Evolutionary conservation across 352 stramenopile species (phyloP).

Genomic region (Phytophthora sansomeana): DNA sequence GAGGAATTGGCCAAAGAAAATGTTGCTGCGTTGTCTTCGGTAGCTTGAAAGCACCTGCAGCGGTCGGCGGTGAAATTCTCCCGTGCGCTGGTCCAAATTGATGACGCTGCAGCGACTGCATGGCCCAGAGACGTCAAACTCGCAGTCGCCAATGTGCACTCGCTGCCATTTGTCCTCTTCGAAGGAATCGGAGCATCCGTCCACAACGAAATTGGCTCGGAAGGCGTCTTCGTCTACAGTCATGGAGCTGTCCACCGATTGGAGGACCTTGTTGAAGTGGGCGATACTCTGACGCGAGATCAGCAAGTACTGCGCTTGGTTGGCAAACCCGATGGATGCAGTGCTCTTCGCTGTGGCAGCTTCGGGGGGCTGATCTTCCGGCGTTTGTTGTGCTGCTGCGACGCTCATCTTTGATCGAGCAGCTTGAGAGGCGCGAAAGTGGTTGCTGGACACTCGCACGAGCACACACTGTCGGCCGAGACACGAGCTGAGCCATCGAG

Average conservation of each 20-base stretch:
- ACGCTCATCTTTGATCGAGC: slow-evolving; percentile 9
- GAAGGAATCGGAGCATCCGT: slow-evolving; percentile 66
- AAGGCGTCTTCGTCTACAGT: slow-evolving; percentile 72
- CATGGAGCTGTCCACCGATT: slow-evolving; percentile 34
- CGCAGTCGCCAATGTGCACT: slow-evolving; percentile 48
- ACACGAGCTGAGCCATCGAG: slow-evolving; percentile 69
- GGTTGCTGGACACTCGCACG: slow-evolving; percentile 64
- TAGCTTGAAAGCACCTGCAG: slow-evolving; percentile 83
- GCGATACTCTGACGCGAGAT: slow-evolving; percentile 68
- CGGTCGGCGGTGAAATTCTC: slow-evolving; percentile 55
- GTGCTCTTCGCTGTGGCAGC: neutral
- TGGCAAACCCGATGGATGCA: slow-evolving; percentile 75
- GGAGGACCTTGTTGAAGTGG: slow-evolving; percentile 56
- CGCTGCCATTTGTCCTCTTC: slow-evolving; percentile 77
- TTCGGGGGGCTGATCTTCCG: slow-evolving; percentile 5
- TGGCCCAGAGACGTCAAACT: slow-evolving; percentile 69
- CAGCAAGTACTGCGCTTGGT: slow-evolving; percentile 75
- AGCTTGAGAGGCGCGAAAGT: slow-evolving; percentile 44
- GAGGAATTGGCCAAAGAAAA: slow-evolving; percentile 90
- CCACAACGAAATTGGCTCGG: slow-evolving; percentile 75
- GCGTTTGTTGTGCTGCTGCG: neutral
- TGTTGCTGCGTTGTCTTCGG: slow-evolving; percentile 71
- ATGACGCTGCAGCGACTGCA: slow-evolving; percentile 86
- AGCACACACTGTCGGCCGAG: slow-evolving; percentile 72
- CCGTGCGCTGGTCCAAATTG: slow-evolving; percentile 82